phyloP scores from a whole-genome alignment of 345 rosid species.

The Linum tenue region DNA sequence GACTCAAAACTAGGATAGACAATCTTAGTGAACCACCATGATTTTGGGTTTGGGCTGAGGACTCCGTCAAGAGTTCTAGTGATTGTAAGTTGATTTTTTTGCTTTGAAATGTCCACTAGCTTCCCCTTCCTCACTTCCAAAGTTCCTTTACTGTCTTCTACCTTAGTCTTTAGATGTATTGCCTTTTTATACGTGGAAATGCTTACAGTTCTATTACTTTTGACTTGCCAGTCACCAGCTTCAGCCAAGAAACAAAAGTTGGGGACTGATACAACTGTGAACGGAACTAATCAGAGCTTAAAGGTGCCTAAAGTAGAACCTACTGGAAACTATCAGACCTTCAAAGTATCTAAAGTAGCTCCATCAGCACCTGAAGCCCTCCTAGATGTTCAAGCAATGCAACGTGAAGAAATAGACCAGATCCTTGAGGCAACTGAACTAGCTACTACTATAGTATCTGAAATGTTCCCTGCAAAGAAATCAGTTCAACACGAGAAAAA shows the following conservation, averaged over 20 bases:
- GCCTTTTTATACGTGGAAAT: background rate
- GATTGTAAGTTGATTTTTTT: background rate
- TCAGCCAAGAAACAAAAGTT: background rate
- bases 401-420: too few relatives aligned
- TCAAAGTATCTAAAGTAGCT: background rate
- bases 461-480: background rate
- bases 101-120: background rate
- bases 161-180: background rate
- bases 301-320: background rate
- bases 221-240: background rate
- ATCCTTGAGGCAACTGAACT: too few relatives aligned
- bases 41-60: too few relatives aligned
- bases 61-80: too few relatives aligned
- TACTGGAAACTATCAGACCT: background rate
- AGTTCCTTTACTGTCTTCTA: background rate
- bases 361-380: background rate
- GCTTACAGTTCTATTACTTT: background rate
- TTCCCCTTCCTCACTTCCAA: constrained; percentile 17
- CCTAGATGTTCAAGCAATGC: background rate
- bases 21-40: too few relatives aligned
- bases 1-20: too few relatives aligned
- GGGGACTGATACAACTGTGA: background rate
- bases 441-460: too few relatives aligned
- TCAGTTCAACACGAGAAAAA: background rate
- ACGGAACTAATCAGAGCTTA: background rate